These are phyloP conservation scores for Pythium monospermum DNA, from an alignment of 352 stramenopile genomes.

Conservation along the genomic window DNA sequence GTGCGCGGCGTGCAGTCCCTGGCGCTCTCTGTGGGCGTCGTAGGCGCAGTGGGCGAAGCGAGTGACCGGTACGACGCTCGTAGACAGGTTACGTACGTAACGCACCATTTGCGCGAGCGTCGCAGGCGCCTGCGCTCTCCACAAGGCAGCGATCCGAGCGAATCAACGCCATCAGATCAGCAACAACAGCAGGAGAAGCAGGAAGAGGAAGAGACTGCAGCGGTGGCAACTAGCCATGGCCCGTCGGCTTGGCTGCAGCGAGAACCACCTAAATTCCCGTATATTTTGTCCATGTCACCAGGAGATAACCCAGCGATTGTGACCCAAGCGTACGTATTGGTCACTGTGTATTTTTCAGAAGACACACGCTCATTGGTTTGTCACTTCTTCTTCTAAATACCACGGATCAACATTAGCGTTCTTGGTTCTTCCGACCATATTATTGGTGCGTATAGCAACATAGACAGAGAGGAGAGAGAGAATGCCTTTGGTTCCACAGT, in stretches of 20 bases:
- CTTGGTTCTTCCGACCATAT: slow-evolving; percentile 8
- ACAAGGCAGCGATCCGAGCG: slow-evolving; percentile 2
- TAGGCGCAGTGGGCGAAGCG: slow-evolving; percentile 30
- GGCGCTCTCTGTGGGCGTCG: slow-evolving; percentile 19
- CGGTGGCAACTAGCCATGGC: too few relatives aligned
- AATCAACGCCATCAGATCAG: too few relatives aligned
- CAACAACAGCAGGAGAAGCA: too few relatives aligned
- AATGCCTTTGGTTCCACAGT: not conserved
- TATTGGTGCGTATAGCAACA: slow-evolving; percentile 11
- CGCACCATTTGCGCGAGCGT: slow-evolving; percentile 31
- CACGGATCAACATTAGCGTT: not conserved
- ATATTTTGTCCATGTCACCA: slow-evolving; percentile 48
- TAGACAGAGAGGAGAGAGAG: too few relatives aligned
- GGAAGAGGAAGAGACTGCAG: too few relatives aligned
- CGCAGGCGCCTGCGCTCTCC: not conserved
- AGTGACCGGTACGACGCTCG: slow-evolving; percentile 35
- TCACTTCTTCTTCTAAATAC: not conserved
- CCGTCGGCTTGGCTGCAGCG: slow-evolving; percentile 51
- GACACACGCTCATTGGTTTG: too few relatives aligned
- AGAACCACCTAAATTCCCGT: slow-evolving; percentile 58
- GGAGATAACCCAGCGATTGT: slow-evolving; percentile 37
- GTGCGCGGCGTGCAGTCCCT: slow-evolving; percentile 18
- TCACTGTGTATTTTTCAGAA: too few relatives aligned
- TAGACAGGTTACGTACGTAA: slow-evolving; percentile 29
- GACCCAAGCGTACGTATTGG: slow-evolving; percentile 12